Evolutionary conservation across 73 alveolate genomes (phyloP).

Genomic region (Uronychia binucleata): DNA sequence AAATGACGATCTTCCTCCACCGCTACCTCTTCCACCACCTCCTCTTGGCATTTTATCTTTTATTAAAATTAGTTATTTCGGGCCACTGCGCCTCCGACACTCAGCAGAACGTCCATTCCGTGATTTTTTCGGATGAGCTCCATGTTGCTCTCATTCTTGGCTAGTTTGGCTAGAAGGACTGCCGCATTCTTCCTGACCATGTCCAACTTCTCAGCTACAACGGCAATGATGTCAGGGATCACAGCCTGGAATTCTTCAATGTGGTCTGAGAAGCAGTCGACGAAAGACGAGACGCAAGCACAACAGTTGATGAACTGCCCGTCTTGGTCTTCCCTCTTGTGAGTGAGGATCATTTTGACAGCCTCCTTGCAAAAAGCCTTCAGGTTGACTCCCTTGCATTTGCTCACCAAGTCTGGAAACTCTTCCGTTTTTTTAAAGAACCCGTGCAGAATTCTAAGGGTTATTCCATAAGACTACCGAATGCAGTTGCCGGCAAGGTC

Average conservation of each 20-base stretch:
- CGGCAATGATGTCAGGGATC: conserved; percentile 77
- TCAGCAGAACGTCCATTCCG: conserved; percentile 92
- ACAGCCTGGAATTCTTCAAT: conserved; percentile 63
- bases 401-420: neutral
- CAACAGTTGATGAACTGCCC: conserved; percentile 62
- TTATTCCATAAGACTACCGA: neutral
- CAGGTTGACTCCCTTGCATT: neutral
- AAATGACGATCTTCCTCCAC: neutral
- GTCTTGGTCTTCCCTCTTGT: neutral
- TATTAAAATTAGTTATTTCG: conserved; percentile 15
- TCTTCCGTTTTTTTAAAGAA: conserved; percentile 3
- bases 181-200: conserved; percentile 97
- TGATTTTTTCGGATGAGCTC: conserved; percentile 83
- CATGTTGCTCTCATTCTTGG: conserved; percentile 83
- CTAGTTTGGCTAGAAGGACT: conserved; percentile 89
- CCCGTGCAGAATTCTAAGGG: conserved; percentile 32
- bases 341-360: neutral
- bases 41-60: neutral
- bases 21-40: neutral
- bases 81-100: conserved; percentile 78
- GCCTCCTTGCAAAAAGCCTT: neutral
- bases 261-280: conserved; percentile 78
- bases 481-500: neutral
- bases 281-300: conserved; percentile 59
- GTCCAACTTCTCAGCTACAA: conserved; percentile 92